A percentile compares a stretch with the other conserved stretches of the same genome.
These are phyloP conservation scores for Camelina hispida DNA, from an alignment of 345 rosid genomes.

Conservation along the genomic window DNA sequence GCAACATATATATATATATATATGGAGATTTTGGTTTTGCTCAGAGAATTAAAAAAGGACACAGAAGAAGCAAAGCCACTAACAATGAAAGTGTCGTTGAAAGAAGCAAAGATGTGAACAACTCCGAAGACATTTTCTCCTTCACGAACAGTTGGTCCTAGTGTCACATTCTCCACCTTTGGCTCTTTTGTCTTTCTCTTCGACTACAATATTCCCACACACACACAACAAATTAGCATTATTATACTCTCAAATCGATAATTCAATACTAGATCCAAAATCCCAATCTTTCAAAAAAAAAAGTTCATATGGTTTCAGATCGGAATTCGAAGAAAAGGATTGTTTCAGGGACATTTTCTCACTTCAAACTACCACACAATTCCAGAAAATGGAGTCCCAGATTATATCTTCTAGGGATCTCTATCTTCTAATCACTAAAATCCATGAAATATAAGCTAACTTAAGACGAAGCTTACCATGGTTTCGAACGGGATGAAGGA, in stretches of 20 bases:
- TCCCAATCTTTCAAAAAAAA: background rate
- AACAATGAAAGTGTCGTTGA: conserved; percentile 79
- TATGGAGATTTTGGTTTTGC: no score
- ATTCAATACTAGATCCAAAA: background rate
- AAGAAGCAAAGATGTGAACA: conserved; percentile 76
- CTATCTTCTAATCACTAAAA: background rate
- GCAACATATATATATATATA: no score
- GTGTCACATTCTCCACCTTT: conserved; percentile 78
- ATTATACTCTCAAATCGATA: background rate
- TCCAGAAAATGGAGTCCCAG: background rate
- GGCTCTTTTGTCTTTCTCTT: conserved; percentile 74
- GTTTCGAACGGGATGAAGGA: conserved; percentile 2
- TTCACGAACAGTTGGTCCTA: conserved; percentile 78
- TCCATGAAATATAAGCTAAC: background rate
- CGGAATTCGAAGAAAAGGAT: background rate
- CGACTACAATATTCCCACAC: conserved; percentile 50
- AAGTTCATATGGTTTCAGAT: conserved; percentile 9
- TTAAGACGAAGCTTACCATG: conserved; percentile 37
- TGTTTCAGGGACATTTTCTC: background rate
- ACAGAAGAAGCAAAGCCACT: conserved; percentile 31
- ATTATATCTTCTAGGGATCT: conserved; percentile 4
- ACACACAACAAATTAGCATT: background rate
- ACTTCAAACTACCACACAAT: background rate
- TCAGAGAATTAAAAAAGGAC: no score
- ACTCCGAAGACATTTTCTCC: conserved; percentile 84